phyloP scores from a whole-genome alignment of 176 grass and related monocot species.

The Tuctoria greenei region DNA sequence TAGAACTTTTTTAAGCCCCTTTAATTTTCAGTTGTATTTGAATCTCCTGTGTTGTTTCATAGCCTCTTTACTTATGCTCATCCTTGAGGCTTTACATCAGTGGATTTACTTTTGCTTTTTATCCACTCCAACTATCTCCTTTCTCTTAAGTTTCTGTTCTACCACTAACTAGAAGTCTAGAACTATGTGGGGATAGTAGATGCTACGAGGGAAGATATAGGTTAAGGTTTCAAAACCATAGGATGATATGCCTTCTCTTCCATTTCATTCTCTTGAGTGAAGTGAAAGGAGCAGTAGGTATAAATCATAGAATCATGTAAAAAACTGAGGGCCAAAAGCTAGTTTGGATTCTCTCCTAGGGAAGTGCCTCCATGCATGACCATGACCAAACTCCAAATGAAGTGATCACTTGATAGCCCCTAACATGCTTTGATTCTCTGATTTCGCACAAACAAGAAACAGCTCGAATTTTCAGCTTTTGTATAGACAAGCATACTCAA shows the following conservation, averaged over 20 bases:
- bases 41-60: conserved; percentile 55
- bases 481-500: conserved; percentile 27
- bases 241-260: conserved; percentile 70
- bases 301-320: conserved; percentile 52
- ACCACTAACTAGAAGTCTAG: conserved; percentile 34
- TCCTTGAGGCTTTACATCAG: conserved; percentile 61
- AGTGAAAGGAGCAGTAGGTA: conserved; percentile 58
- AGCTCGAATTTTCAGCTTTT: conserved; percentile 61
- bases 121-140: conserved; percentile 30
- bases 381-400: conserved; percentile 76
- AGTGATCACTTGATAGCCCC: conserved; percentile 71
- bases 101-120: conserved; percentile 92
- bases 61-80: conserved; percentile 51
- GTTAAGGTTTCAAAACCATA: conserved; percentile 72
- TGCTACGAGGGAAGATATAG: conserved; percentile 43
- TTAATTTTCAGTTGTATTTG: conserved; percentile 41
- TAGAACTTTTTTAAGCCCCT: conserved; percentile 44
- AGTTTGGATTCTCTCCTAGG: conserved; percentile 92
- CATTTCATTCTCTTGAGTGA: conserved; percentile 83
- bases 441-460: conserved; percentile 63
- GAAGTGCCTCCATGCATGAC: conserved; percentile 82
- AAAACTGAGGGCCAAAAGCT: conserved; percentile 55
- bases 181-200: conserved; percentile 30
- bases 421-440: conserved; percentile 94
- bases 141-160: conserved; percentile 45